Evolutionary conservation across 352 stramenopile genomes (phyloP).

Genomic region (Phytophthora brassicae): DNA sequence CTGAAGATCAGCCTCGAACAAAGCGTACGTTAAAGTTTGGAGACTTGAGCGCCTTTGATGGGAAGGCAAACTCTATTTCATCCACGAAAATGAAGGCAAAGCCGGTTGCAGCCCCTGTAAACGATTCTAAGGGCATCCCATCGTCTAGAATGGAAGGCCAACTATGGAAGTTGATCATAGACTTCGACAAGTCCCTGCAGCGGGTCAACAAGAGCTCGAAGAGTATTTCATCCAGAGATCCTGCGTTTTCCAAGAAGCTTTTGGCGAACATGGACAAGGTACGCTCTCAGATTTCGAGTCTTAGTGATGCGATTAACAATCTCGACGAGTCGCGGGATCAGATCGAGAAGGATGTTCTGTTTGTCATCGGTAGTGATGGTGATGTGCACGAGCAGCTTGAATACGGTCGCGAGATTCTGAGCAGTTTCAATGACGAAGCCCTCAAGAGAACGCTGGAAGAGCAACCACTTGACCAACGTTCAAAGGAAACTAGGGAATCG

Average conservation of each 20-base stretch:
- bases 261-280: constrained; percentile 36
- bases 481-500: constrained; percentile 50
- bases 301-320: constrained; percentile 56
- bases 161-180: constrained; percentile 70
- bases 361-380: constrained; percentile 75
- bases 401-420: constrained; percentile 68
- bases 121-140: constrained; percentile 25
- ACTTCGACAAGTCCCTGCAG: constrained; percentile 65
- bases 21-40: constrained; percentile 40
- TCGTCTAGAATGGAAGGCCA: constrained; percentile 56
- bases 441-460: constrained; percentile 65
- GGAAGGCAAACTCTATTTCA: constrained; percentile 10
- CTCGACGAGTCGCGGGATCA: constrained; percentile 61
- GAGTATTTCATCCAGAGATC: constrained; percentile 44
- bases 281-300: constrained; percentile 33
- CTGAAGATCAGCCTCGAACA: constrained; percentile 15
- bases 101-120: neutral
- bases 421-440: constrained; percentile 64
- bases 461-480: constrained; percentile 69
- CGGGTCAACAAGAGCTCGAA: constrained; percentile 46
- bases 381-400: constrained; percentile 79
- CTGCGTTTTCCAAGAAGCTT: constrained; percentile 30
- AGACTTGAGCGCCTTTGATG: constrained; percentile 19
- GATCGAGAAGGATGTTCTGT: constrained; percentile 72
- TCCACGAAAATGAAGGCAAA: constrained; percentile 12